These are phyloP conservation scores for Saprolegnia parasitica DNA, from an alignment of 352 stramenopile genomes.

Conservation along the genomic window DNA sequence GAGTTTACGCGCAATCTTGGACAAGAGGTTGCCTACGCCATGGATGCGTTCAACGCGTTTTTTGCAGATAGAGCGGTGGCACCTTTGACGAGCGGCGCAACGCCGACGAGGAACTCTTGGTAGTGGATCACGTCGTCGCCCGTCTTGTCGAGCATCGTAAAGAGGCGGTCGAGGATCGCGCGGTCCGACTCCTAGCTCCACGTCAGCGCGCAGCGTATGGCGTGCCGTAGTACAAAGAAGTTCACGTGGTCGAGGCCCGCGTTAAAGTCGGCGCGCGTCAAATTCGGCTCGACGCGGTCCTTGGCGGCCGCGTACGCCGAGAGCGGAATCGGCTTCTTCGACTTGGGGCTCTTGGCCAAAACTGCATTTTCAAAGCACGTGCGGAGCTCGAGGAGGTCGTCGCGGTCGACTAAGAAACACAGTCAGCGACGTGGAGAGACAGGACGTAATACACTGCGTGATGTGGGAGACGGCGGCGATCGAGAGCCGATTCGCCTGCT, in stretches of 20 bases:
- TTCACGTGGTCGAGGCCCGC: slow-evolving; percentile 40
- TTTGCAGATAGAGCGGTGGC: background rate
- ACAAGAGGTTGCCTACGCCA: slow-evolving; percentile 34
- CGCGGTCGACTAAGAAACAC: slow-evolving; percentile 39
- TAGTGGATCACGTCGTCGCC: slow-evolving; percentile 47
- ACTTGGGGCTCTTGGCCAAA: background rate
- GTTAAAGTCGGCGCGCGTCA: slow-evolving; percentile 38
- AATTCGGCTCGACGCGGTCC: slow-evolving; percentile 37
- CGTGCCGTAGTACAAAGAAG: slow-evolving; percentile 31
- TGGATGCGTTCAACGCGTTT: too few relatives aligned
- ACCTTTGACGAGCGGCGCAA: slow-evolving; percentile 40
- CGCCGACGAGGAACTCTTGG: slow-evolving; percentile 44
- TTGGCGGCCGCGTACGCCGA: slow-evolving; percentile 6
- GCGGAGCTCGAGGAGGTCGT: slow-evolving; percentile 38
- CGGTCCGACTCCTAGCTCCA: slow-evolving; percentile 37
- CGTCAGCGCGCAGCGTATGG: background rate
- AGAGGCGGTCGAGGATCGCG: slow-evolving; percentile 50
- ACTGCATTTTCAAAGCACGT: slow-evolving; percentile 27
- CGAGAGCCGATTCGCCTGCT: slow-evolving; percentile 40
- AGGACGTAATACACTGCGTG: slow-evolving; percentile 40
- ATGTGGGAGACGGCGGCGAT: slow-evolving; percentile 52
- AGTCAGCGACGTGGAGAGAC: background rate
- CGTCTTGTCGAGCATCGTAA: slow-evolving; percentile 56
- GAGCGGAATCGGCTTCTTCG: slow-evolving; percentile 12
- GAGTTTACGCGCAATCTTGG: slow-evolving; percentile 43